Evolutionary conservation across 2,329 filamentous ascomycete genomes (phyloP).

Genomic region (Penicillium decumbens): DNA sequence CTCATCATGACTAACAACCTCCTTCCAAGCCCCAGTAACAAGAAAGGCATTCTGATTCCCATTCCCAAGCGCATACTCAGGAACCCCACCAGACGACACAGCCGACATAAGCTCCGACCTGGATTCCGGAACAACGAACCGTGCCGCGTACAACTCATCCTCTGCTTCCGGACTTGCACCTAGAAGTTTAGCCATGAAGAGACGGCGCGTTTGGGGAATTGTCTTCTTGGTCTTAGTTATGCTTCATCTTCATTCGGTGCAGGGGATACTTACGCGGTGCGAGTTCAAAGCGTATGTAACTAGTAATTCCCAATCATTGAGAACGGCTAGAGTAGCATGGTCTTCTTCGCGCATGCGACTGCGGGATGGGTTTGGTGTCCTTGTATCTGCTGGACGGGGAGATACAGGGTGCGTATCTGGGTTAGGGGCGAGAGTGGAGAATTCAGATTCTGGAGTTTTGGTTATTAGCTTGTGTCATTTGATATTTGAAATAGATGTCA

Average conservation of each 20-base stretch:
- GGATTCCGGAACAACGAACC: slow-evolving; percentile 23
- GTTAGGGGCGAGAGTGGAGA: slow-evolving; percentile 4
- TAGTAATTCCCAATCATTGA: slow-evolving; percentile 39
- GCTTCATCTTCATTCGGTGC: not conserved
- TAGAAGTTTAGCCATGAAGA: slow-evolving; percentile 35
- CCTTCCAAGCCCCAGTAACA: slow-evolving; percentile 13
- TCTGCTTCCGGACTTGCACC: slow-evolving; percentile 26
- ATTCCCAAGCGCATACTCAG: slow-evolving; percentile 9
- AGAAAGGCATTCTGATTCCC: slow-evolving; percentile 10
- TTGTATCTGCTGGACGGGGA: not conserved
- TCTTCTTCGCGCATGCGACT: slow-evolving; percentile 32
- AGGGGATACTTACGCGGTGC: slow-evolving; percentile 29
- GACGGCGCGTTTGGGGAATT: slow-evolving; percentile 37
- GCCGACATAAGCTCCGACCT: slow-evolving; percentile 9
- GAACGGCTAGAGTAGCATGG: slow-evolving; percentile 36
- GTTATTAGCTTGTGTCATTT: not conserved
- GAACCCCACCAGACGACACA: not conserved
- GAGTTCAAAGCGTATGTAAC: slow-evolving; percentile 39
- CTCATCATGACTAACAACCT: slow-evolving; percentile 15
- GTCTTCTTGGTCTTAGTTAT: slow-evolving; percentile 22
- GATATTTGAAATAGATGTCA: not conserved
- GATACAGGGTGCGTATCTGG: not conserved
- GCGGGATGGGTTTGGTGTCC: not conserved
- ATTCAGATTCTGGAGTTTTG: not conserved
- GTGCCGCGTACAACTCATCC: slow-evolving; percentile 27